Base-by-base conservation (phyloP, 2,329 filamentous ascomycete species). In the Alternaria arbusti region DNA sequence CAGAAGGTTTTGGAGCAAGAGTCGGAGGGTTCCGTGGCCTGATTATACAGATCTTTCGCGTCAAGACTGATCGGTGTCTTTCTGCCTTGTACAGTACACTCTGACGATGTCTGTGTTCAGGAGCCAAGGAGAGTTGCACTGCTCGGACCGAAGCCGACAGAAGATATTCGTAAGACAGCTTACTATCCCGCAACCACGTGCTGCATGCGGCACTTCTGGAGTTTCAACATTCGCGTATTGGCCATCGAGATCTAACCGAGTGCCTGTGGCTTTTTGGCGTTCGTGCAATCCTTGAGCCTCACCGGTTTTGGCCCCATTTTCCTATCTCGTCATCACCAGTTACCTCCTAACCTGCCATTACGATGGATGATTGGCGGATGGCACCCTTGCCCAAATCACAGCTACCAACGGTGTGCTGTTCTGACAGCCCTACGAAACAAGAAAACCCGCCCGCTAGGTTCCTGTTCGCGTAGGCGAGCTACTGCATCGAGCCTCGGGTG, bases 261-360 rank as follows among this genome's bases (percentile, higher is more conserved):
- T 55, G 64, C 51, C 49, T 61, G 43, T 59, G 46, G 57, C 57
- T 57, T 60, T 57, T 22, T 32, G 49, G 54, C 44, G 54, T 65
- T 54, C 40, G 63, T 62, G 59, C 59, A 28, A 61, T 58, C 61
- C 59, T 57, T 57, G 44, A 54, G 52, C 55, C 61, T 65, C 63
- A 72, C 69, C 67, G 66, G 71, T 67, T 71, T 65, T 65, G 62
- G 66, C 66, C 65, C 67, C 70, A 70, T 69, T 66, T 59, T 47
- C 66, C 70, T 67, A 59, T 67, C 61, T 64, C 55, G 60, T 64
- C 61, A 56, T 64, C 49, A 57, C 58, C 57, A 50, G 45, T 49
- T 57, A 59, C 28, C 43, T 49, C 46, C 28, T 52, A 26, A 43
- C 30, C 55, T 32, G 26, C 36, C 65, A 46, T 20, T 40, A 22